These are phyloP conservation scores for Sclerotinia glacialis DNA, from an alignment of 2,329 filamentous ascomycete species.

Conservation along the genomic window DNA sequence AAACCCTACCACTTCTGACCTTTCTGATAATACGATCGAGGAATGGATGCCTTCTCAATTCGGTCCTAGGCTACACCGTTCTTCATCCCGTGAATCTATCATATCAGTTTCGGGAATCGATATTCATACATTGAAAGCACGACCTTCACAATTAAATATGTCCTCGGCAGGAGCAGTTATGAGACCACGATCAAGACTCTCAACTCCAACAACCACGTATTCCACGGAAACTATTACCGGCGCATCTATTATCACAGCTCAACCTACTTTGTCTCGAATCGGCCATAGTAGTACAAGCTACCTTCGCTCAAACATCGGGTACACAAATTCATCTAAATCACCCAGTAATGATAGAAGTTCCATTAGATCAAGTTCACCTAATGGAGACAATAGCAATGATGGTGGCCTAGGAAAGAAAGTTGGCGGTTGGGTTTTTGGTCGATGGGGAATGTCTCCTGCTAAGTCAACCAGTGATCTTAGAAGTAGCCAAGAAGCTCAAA, in stretches of 20 bases:
- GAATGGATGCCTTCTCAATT: constrained; percentile 38
- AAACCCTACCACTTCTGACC: constrained; percentile 30
- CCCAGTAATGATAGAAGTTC: constrained; percentile 37
- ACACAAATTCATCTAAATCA: constrained; percentile 35
- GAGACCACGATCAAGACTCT: constrained; percentile 47
- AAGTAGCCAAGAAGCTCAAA: constrained; percentile 16
- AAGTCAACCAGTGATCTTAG: constrained; percentile 35
- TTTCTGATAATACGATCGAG: constrained; percentile 28
- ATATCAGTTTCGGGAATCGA: constrained; percentile 85
- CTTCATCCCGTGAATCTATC: constrained; percentile 81
- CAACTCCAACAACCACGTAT: constrained; percentile 43
- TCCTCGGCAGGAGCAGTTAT: constrained; percentile 48
- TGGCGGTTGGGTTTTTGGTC: constrained; percentile 64
- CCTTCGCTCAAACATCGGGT: constrained; percentile 54
- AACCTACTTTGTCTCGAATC: constrained; percentile 51
- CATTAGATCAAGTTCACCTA: constrained; percentile 37
- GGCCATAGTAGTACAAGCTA: constrained; percentile 51
- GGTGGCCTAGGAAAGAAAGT: constrained; percentile 51
- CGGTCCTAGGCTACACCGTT: constrained; percentile 56
- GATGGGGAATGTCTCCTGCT: constrained; percentile 57
- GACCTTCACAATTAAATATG: constrained; percentile 70
- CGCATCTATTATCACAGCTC: constrained; percentile 52
- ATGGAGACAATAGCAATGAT: background rate
- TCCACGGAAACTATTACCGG: constrained; percentile 56
- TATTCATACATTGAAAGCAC: constrained; percentile 75